Conservation (phyloP, 1,139 yeast species). For the Yamadazyma atmosphaerica region DNA sequence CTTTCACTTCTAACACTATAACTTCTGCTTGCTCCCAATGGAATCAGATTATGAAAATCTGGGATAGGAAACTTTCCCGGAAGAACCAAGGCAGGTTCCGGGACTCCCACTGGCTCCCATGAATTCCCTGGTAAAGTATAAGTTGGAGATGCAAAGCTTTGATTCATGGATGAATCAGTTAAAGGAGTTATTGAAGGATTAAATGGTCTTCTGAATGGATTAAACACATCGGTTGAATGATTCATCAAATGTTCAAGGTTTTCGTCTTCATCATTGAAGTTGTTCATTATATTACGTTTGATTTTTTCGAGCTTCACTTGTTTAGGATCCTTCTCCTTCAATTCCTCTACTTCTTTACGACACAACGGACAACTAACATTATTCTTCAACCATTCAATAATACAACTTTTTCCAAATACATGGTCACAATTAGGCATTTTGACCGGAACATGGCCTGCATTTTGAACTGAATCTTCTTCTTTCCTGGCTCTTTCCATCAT, state of each 20-base stretch:
- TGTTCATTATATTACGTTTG: conserved; percentile 10
- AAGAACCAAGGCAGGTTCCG: conserved; percentile 29
- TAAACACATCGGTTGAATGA: conserved; percentile 41
- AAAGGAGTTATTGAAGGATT: conserved; percentile 43
- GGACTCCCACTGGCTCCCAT: conserved; percentile 8
- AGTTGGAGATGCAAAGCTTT: conserved; percentile 31
- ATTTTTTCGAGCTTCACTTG: conserved; percentile 17
- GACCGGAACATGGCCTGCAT: conserved; percentile 39
- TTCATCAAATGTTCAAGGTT: conserved; percentile 26
- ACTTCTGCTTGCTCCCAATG: conserved; percentile 8
- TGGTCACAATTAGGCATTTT: conserved; percentile 46
- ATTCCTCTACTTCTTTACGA: conserved; percentile 42
- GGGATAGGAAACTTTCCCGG: conserved; percentile 37
- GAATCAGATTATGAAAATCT: conserved; percentile 13
- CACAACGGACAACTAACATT: conserved; percentile 49
- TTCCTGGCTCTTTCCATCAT: conserved; percentile 15
- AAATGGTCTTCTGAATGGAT: conserved; percentile 38
- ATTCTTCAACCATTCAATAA: conserved; percentile 43
- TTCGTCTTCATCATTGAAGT: conserved; percentile 18
- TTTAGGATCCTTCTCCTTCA: conserved; percentile 24
- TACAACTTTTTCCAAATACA: conserved; percentile 43
- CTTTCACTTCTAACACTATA: conserved; percentile 4
- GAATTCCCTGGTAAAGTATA: conserved; percentile 9
- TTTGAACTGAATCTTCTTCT: conserved; percentile 9
- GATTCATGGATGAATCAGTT: conserved; percentile 42